These are phyloP conservation scores for Suillus variegatus DNA, from an alignment of 768 basidiomycete genomes.

Conservation along the genomic window DNA sequence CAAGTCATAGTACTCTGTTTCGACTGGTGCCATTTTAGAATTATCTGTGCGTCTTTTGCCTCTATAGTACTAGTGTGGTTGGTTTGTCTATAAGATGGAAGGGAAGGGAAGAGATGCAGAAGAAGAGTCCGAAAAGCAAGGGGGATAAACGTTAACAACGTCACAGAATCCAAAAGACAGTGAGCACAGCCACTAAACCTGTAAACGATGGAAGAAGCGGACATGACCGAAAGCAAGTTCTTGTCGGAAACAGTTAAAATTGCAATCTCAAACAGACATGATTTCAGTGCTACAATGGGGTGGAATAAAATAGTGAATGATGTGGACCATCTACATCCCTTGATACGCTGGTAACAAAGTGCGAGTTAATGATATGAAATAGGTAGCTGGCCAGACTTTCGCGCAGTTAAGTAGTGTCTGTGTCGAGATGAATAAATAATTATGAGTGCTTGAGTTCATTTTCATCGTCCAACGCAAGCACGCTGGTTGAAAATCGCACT, in stretches of 20 bases:
- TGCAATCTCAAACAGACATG: not conserved
- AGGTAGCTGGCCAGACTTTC: slow-evolving; percentile 6
- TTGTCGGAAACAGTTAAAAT: not conserved
- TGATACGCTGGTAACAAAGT: not conserved
- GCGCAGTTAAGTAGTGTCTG: slow-evolving; percentile 5
- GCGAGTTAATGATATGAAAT: slow-evolving; percentile 1
- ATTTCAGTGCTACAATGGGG: slow-evolving; percentile 28
- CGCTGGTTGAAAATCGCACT: slow-evolving; percentile 59
- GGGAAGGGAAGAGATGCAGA: slow-evolving; percentile 10
- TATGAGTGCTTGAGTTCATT: not conserved
- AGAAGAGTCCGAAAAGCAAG: slow-evolving; percentile 10
- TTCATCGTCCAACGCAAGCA: slow-evolving; percentile 30
- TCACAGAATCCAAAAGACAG: not conserved
- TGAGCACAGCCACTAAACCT: slow-evolving; percentile 3
- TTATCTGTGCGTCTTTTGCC: slow-evolving; percentile 2
- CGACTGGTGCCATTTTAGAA: slow-evolving; percentile 74
- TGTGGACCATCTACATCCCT: not conserved
- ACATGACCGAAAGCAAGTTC: not conserved
- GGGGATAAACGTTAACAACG: slow-evolving; percentile 2
- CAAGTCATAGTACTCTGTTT: slow-evolving; percentile 88
- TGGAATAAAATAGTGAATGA: slow-evolving; percentile 25
- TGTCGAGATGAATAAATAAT: not conserved
- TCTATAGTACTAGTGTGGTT: slow-evolving; percentile 11
- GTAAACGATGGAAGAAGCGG: not conserved
- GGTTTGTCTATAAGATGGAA: slow-evolving; percentile 2